These are phyloP conservation scores for Zoysia pacifica DNA, from an alignment of 176 grass and related monocot genomes.

Conservation along the genomic window DNA sequence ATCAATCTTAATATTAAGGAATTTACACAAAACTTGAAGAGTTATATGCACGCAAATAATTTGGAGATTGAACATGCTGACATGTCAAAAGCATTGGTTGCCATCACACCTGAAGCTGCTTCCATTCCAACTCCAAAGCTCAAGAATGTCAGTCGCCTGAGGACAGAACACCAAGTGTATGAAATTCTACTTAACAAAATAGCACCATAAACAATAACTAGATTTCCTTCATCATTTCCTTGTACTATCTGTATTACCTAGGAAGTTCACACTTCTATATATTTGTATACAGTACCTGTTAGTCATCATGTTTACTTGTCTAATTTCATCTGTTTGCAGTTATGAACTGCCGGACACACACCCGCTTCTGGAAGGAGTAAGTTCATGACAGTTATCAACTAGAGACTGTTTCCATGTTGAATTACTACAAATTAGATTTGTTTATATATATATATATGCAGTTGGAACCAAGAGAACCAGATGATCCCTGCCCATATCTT, in stretches of 20 bases:
- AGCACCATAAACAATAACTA: conserved; percentile 7
- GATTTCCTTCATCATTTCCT: conserved; percentile 1
- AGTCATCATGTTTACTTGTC: conserved; percentile 24
- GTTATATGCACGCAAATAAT: conserved; percentile 74
- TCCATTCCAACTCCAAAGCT: conserved; percentile 82
- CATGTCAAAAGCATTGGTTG: conserved; percentile 74
- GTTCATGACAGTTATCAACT: conserved; percentile 34
- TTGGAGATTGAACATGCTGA: conserved; percentile 66
- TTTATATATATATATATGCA: conserved; percentile 41
- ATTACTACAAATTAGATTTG: conserved; percentile 14
- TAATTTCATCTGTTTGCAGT: conserved; percentile 55
- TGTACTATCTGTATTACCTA: conserved; percentile 7
- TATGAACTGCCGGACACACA: conserved; percentile 83
- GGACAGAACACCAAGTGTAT: conserved; percentile 96
- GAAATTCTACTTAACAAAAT: conserved; percentile 34
- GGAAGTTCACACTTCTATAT: neutral
- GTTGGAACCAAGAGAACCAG: conserved; percentile 69
- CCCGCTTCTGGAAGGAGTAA: conserved; percentile 67
- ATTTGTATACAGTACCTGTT: conserved; percentile 1
- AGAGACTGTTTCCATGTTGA: conserved; percentile 3
- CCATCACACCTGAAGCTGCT: conserved; percentile 63
- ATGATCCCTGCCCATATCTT: conserved; percentile 84
- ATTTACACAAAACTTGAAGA: conserved; percentile 80
- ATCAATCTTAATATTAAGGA: conserved; percentile 82
- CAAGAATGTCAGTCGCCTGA: conserved; percentile 85